Percentiles rank a stretch among this genome's conserved stretches.
phyloP scores from a whole-genome alignment of 148 eudicot genomes.

The Rhododendron ovatum region DNA sequence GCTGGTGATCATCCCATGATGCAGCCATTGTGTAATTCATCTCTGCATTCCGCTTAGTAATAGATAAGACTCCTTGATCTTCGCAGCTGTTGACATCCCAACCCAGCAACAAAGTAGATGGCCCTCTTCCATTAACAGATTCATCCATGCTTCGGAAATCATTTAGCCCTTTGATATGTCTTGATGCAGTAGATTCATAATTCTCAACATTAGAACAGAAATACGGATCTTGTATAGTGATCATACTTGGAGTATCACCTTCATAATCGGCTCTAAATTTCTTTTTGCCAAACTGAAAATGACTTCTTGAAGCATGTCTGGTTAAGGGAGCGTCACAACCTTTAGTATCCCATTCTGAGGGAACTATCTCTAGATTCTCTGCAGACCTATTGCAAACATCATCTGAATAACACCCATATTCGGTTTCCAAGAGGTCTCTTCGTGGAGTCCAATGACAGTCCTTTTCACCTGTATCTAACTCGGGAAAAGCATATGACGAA shows the following conservation, averaged over 20 bases:
- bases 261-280: constrained; percentile 14
- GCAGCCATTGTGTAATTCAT: constrained; percentile 14
- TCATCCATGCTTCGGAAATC: constrained; percentile 21
- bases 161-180: constrained; percentile 20
- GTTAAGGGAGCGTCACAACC: constrained; percentile 17
- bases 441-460: constrained; percentile 20
- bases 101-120: constrained; percentile 30
- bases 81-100: constrained; percentile 28
- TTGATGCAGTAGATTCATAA: constrained; percentile 16
- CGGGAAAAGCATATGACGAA: constrained; percentile 17
- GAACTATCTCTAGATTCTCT: constrained; percentile 14
- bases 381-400: constrained; percentile 6
- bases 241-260: constrained; percentile 3
- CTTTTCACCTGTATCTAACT: constrained; percentile 16
- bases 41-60: not conserved
- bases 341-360: constrained; percentile 18
- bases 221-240: constrained; percentile 18
- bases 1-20: constrained; percentile 19
- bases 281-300: constrained; percentile 20
- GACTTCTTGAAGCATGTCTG: constrained; percentile 15
- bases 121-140: constrained; percentile 16
- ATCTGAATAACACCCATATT: constrained; percentile 14
- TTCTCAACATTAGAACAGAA: constrained; percentile 12
- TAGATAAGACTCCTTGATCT: constrained; percentile 18
- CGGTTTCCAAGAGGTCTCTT: constrained; percentile 18